These are phyloP conservation scores for Albifimbria verrucaria DNA, from an alignment of 2,329 filamentous ascomycete genomes.

Conservation along the genomic window DNA sequence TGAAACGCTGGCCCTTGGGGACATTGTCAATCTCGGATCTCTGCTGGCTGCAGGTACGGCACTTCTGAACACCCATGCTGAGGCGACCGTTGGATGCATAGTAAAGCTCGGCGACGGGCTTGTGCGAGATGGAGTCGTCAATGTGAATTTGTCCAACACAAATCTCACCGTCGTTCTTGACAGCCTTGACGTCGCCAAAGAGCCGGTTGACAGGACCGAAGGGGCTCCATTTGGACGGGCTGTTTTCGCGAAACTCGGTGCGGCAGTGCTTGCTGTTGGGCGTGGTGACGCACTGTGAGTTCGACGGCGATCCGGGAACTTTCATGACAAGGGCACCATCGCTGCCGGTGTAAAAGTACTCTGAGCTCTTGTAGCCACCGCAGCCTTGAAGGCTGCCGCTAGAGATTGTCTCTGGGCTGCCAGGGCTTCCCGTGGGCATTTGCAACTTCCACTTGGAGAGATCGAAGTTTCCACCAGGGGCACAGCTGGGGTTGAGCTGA, in stretches of 20 bases:
- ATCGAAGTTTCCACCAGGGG: conserved; percentile 25
- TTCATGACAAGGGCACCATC: conserved; percentile 35
- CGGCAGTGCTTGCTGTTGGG: conserved; percentile 38
- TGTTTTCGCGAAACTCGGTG: conserved; percentile 32
- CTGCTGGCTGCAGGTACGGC: conserved; percentile 24
- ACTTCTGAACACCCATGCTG: conserved; percentile 33
- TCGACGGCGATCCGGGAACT: conserved; percentile 24
- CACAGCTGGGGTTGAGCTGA: neutral
- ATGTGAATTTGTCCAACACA: conserved; percentile 38
- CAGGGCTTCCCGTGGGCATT: conserved; percentile 29
- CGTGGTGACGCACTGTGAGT: conserved; percentile 33
- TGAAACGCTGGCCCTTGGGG: conserved; percentile 27
- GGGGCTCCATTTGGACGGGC: conserved; percentile 29
- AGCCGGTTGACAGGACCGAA: conserved; percentile 27
- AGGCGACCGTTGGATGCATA: conserved; percentile 29
- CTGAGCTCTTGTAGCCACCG: conserved; percentile 25
- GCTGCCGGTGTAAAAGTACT: conserved; percentile 32
- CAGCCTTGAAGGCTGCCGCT: conserved; percentile 29
- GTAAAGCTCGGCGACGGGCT: conserved; percentile 38
- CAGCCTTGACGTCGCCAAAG: conserved; percentile 25
- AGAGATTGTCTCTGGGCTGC: conserved; percentile 17
- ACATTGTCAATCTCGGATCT: conserved; percentile 28
- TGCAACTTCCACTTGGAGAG: conserved; percentile 32
- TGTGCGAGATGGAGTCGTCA: conserved; percentile 27
- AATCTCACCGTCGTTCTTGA: conserved; percentile 30